Conservation (phyloP, 352 stramenopile species). For the Phytophthora megakarya region DNA sequence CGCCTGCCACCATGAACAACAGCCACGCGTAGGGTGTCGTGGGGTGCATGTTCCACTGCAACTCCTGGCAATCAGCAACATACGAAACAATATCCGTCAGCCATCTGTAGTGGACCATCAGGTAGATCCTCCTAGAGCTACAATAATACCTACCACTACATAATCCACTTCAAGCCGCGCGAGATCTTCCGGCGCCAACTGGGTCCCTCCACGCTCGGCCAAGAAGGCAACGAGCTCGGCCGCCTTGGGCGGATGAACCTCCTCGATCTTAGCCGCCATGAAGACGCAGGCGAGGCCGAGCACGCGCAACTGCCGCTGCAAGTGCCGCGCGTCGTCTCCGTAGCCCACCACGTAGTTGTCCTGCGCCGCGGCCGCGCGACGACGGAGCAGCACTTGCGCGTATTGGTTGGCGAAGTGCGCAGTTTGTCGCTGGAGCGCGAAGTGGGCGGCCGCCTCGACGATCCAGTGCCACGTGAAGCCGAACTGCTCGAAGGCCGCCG, state of each 20-base stretch:
- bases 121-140: neutral
- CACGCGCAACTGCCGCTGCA: constrained; percentile 66
- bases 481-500: constrained; percentile 65
- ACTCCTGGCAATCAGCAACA: constrained; percentile 48
- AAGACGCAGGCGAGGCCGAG: constrained; percentile 72
- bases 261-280: constrained; percentile 87
- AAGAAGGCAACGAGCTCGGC: constrained; percentile 69
- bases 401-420: constrained; percentile 81
- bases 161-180: constrained; percentile 66
- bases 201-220: constrained; percentile 49
- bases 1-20: constrained; percentile 74
- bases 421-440: constrained; percentile 79
- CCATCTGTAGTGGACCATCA: constrained; percentile 9
- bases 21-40: constrained; percentile 78
- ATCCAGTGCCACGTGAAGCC: constrained; percentile 83
- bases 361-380: constrained; percentile 46
- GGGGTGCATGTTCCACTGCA: constrained; percentile 85
- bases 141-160: constrained; percentile 50
- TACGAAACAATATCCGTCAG: constrained; percentile 21
- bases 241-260: constrained; percentile 78
- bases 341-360: constrained; percentile 46
- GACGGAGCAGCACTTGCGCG: constrained; percentile 71
- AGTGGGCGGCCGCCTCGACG: constrained; percentile 62
- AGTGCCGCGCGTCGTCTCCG: constrained; percentile 48
- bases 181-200: constrained; percentile 56